A percentile compares a stretch with the other conserved stretches of the same genome.
phyloP scores from a whole-genome alignment of 768 basidiomycete species.

The Podaxis sp. region DNA sequence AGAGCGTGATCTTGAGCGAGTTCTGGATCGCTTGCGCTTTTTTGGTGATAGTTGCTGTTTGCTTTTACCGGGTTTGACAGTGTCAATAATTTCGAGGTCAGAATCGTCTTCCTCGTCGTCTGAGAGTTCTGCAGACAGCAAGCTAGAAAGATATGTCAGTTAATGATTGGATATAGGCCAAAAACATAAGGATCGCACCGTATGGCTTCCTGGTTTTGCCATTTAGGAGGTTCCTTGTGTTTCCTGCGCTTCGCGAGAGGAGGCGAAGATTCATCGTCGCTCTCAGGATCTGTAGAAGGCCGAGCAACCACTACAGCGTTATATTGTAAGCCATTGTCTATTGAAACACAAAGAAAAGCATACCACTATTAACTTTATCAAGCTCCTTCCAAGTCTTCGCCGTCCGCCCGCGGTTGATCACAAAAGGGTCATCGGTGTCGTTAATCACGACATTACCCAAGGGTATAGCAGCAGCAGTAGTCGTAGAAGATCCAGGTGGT shows the following conservation, averaged over 20 bases:
- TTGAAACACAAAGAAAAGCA: constrained; percentile 13
- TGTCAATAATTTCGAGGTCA: constrained; percentile 37
- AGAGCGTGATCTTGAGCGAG: constrained; percentile 56
- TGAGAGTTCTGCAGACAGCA: constrained; percentile 38
- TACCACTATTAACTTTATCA: constrained; percentile 58
- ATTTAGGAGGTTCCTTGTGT: constrained; percentile 39
- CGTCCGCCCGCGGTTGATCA: constrained; percentile 62
- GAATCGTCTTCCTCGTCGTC: constrained; percentile 53
- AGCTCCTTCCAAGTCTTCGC: constrained; percentile 59
- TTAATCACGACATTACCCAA: constrained; percentile 30
- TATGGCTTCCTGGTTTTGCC: constrained; percentile 41
- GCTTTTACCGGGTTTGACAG: constrained; percentile 29
- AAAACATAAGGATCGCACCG: constrained; percentile 34
- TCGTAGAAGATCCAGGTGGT: constrained; percentile 17
- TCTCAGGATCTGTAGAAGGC: constrained; percentile 16
- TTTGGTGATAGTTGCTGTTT: constrained; percentile 21
- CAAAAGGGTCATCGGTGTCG: constrained; percentile 70
- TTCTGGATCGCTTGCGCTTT: constrained; percentile 47
- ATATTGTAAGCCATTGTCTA: not conserved
- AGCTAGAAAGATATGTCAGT: constrained; percentile 23
- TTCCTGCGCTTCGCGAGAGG: constrained; percentile 38
- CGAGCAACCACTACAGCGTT: not conserved
- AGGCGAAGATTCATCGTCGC: constrained; percentile 28
- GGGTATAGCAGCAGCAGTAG: constrained; percentile 18
- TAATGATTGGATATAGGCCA: not conserved